These are phyloP conservation scores for Acarospora socialis DNA, from an alignment of 2,329 filamentous ascomycete genomes.

Conservation along the genomic window DNA sequence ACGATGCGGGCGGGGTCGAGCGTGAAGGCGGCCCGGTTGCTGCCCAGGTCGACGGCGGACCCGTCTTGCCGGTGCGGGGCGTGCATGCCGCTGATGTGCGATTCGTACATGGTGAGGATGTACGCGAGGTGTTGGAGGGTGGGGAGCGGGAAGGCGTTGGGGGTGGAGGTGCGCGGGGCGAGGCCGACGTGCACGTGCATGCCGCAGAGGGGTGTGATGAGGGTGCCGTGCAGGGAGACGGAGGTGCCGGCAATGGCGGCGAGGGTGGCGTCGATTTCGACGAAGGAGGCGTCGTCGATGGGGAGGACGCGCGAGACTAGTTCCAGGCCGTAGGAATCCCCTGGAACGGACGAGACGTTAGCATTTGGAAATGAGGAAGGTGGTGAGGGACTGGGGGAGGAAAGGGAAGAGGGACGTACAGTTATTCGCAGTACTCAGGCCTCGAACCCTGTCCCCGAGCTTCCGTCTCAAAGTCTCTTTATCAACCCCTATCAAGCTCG, in stretches of 20 bases:
- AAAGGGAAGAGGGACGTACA: too few relatives aligned
- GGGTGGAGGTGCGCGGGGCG: conserved; percentile 1
- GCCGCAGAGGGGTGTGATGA: conserved; percentile 11
- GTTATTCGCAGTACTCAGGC: too few relatives aligned
- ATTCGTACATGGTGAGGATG: conserved; percentile 14
- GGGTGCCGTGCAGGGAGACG: conserved; percentile 2
- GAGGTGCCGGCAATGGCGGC: conserved; percentile 1
- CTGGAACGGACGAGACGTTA: too few relatives aligned
- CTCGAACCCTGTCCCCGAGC: not conserved
- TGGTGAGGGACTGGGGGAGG: too few relatives aligned
- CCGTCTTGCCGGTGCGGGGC: conserved; percentile 7
- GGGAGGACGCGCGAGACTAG: conserved; percentile 12
- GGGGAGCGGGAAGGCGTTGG: conserved; percentile 8
- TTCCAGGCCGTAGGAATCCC: conserved; percentile 13
- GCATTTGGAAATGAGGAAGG: too few relatives aligned
- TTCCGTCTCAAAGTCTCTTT: not conserved
- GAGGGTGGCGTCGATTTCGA: conserved; percentile 6
- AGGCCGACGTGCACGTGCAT: conserved; percentile 17
- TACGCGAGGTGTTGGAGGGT: conserved; percentile 15
- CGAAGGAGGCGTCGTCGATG: not conserved
- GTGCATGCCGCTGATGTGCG: conserved; percentile 11
- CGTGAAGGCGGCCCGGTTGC: conserved; percentile 5
- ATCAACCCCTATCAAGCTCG: conserved; percentile 2
- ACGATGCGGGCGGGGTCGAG: too few relatives aligned
- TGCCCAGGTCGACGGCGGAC: conserved; percentile 5